Base-by-base conservation (phyloP, 2,329 filamentous ascomycete genomes). In the Aspergillus pseudonomiae region DNA sequence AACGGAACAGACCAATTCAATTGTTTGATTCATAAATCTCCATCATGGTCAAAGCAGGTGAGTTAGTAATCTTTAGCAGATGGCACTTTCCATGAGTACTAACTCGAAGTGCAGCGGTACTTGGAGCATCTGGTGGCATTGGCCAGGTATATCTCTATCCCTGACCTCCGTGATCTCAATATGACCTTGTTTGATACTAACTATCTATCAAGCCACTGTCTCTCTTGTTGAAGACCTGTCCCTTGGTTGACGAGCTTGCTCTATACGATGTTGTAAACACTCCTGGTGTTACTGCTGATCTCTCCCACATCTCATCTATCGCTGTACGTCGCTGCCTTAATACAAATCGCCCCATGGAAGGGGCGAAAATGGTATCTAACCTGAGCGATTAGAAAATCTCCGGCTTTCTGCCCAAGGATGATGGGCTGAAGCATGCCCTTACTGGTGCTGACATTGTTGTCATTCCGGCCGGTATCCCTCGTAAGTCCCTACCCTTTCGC, bases 181-280 rank as follows among this genome's bases (percentile, higher is more conserved):
- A 3, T 43, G 19, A 16, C 34, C 14, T 9, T 50, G 12, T 55
- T n/a, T n/a, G 19, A 30, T 26, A 55, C 61, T 55, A 53, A 59
- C 53, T 21, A 54, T 59, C 45, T 55, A 54, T 57, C 63, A 77
- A 98, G 94, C 95, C 95, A 72, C 87, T 99, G 75, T 99, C 95
- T 70, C 92, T 99, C 71, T 91, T 99, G 74, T 87, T 98, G 79
- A 99, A 99, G 88, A 88, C 91, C 71, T 92, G 86, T 77, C 91
- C 93, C 69, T 88, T 93, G 76, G 86, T 99, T 75, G 91, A 94
- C 75, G 92, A 98, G 85, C 92, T 99, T 74, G 86, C 93, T 66
- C 91, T 99, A 74, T 99, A 97, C 86, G 95, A 99, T 96, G 94
- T 99, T 71, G 94, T 98, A 82, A 97, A 98, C 88, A 96, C 93